Evolutionary conservation across 164 flowering plant genomes (phyloP), one percentile per base, ranked within the genome.

Genomic region (Macadamia integrifolia): DNA sequence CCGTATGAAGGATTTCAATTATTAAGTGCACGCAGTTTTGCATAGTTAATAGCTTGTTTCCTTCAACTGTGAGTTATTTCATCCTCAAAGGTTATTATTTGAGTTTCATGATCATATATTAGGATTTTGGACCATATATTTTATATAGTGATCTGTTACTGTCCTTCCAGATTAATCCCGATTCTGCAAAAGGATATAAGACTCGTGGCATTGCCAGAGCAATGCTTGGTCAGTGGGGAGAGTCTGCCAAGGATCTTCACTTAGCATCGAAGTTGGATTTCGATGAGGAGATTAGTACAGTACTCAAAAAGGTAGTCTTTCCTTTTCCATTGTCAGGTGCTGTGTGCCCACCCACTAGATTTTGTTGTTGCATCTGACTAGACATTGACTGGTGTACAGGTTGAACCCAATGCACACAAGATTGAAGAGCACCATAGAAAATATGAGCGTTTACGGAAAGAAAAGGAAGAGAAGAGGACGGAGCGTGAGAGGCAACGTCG

Each of bases 121-220:
- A 9, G 50, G 50, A 46, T 46, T 46, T 9, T 46, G 6, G 9
- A 7, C 8, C 29, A 15, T 31, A 11, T 30, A 6, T n/a, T 12
- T 59, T 57, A 12, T n/a, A 7, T 53, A 8, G 11, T 49, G 15
- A 49, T 49, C 15, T 49, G 53, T 49, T 44, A 43, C 61, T 60
- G 7, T 18, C 50, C 9, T 72, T 14, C 15, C 87, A 93, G 97
- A 88, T 93, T 29, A 93, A 93, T 69, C 98, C 98, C 3, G 97
- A 93, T 75, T 93, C 98, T 72, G 98, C 98, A 1, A 93, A 93
- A 80, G 97, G 98, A 14, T 90, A 92, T 76, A 94, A 94, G 74
- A 68, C 96, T 30, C 91, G 97, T 60, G 98, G 98, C 69, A 86
- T 93, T 63, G 98, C 98, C 15, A 69, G 79, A n/a, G 86, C 96